Evolutionary conservation across 192 early-diverging fungal species (phyloP).

Genomic region (Coemansia umbellata): DNA sequence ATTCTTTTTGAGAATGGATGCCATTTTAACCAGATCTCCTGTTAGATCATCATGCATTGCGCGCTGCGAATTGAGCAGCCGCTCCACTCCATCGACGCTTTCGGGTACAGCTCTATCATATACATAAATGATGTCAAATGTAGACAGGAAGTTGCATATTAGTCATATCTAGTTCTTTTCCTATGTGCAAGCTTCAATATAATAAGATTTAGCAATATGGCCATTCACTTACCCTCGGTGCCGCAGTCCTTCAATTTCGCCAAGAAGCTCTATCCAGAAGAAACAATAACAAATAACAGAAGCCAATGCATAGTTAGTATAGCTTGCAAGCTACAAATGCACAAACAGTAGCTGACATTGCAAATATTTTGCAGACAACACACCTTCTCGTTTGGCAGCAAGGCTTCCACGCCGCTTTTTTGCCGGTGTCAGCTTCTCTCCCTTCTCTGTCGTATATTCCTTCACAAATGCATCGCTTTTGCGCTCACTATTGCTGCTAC

Average conservation of each 20-base stretch:
- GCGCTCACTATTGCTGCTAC: too few species aligned
- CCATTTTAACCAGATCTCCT: conserved; percentile 39
- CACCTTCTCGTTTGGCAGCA: conserved; percentile 17
- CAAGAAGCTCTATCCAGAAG: conserved; percentile 43
- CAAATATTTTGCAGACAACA: background rate
- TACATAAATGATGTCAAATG: too few species aligned
- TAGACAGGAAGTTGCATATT: too few species aligned
- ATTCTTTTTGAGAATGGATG: conserved; percentile 41
- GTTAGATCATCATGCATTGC: conserved; percentile 46
- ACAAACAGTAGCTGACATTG: background rate
- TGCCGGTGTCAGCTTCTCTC: background rate
- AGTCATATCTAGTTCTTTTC: too few species aligned
- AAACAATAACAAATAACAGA: background rate
- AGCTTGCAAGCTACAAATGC: background rate
- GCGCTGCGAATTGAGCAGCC: conserved; percentile 43
- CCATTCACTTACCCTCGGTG: conserved; percentile 37
- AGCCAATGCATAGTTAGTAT: background rate
- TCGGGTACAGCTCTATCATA: conserved; percentile 32
- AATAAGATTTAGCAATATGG: too few species aligned
- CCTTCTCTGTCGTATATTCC: too few species aligned
- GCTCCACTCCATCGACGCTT: conserved; percentile 34
- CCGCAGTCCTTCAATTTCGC: conserved; percentile 38
- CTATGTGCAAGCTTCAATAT: too few species aligned
- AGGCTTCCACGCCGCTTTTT: conserved; percentile 11
- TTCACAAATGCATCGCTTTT: too few species aligned